Evolutionary conservation across 2,329 filamentous ascomycete species (phyloP).

Genomic region (Verruconis gallopava): DNA sequence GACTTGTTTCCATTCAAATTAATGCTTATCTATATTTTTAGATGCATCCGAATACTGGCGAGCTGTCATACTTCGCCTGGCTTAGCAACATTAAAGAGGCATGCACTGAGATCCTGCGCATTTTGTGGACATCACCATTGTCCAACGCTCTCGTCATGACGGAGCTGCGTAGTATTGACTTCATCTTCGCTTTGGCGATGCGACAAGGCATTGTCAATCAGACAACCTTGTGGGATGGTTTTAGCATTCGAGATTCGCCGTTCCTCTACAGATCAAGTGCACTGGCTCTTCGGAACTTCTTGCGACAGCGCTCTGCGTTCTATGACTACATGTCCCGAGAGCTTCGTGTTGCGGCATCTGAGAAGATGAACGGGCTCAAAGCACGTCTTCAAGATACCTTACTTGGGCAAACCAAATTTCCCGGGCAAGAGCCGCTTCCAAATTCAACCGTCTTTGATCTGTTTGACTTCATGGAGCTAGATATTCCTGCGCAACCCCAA

Average conservation of each 20-base stretch:
- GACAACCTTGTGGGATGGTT: constrained; percentile 60
- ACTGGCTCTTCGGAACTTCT: constrained; percentile 59
- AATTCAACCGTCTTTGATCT: constrained; percentile 79
- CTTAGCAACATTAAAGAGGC: constrained; percentile 29
- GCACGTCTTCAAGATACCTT: constrained; percentile 46
- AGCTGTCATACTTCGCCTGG: constrained; percentile 25
- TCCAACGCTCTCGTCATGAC: constrained; percentile 62
- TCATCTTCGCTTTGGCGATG: constrained; percentile 65
- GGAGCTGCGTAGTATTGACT: constrained; percentile 67
- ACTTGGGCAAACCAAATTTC: constrained; percentile 53
- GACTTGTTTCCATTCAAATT: too few relatives aligned
- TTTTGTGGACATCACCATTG: constrained; percentile 72
- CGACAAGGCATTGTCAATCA: constrained; percentile 58
- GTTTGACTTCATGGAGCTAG: constrained; percentile 74
- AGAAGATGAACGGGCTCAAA: constrained; percentile 44
- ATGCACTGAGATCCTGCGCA: constrained; percentile 51
- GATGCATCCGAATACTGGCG: constrained; percentile 10
- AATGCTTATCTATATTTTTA: too few relatives aligned
- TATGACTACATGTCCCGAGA: constrained; percentile 80
- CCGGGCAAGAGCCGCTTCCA: constrained; percentile 49
- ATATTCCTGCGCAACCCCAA: constrained; percentile 34
- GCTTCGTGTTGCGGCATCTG: constrained; percentile 61
- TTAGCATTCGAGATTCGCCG: constrained; percentile 44
- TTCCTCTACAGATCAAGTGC: constrained; percentile 60
- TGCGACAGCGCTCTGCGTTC: constrained; percentile 61